Evolutionary conservation across 352 stramenopile species (phyloP), one percentile per base, ranked within the genome.

Genomic region (Pythium sukuiense): DNA sequence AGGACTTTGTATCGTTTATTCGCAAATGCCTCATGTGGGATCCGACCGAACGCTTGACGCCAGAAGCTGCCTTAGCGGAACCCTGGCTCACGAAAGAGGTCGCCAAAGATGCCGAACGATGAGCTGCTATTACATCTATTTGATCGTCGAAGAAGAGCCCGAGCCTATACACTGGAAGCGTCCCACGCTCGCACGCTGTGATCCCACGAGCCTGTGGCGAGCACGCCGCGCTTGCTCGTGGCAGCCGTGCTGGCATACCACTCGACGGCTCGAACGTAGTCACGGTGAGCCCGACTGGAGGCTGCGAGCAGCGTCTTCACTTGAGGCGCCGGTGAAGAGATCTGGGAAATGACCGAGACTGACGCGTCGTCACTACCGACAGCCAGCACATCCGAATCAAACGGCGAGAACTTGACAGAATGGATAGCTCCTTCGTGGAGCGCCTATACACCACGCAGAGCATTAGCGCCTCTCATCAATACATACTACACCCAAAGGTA

Each of bases 251-350:
- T 30, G 18, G 72, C 50, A 48, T 80, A 67, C 86, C 86, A 95
- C 27, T 77, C 83, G 8, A 95, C 54, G 1, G 78, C 83, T 26
- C 83, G 86, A 9, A 95, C 80, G 46, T 95, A 95, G 69, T 95
- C 86, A 16, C 27, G 35, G 50, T 95, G 86, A 9, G 72, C 64
- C 18, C 65, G 52, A 26, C 39, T 57, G 4, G 71, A 59, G 2
- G 59, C 55, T 14, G 78, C 45, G 52, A 54, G 13, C 18, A 59
- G 49, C 12, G 18, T 46, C 12, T 62, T 29, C 11, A 63, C n/a
- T 8, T 24, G 8, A 16, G 55, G 30, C 3, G 52, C 52, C 1
- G 39, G 33, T 2, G 55, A 64, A 49, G 57, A 59, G 67, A 37
- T 58, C 53, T 60, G 55, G 50, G 59, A 49, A 55, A 86, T 73